Conservation (phyloP, 2,329 filamentous ascomycete genomes). For the Talaromyces sp. region DNA sequence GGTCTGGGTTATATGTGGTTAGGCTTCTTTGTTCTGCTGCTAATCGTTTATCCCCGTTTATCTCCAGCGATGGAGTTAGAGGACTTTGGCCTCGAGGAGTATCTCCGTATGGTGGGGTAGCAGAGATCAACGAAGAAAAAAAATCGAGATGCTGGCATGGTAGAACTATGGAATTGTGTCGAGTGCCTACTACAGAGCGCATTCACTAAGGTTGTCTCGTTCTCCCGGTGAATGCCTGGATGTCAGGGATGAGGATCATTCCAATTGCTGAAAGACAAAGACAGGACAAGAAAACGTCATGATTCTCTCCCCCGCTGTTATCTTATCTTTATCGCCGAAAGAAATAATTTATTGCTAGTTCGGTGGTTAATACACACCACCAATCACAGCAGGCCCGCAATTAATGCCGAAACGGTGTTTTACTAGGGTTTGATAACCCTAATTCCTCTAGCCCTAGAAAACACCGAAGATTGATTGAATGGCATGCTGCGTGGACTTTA, state of each 20-base stretch:
- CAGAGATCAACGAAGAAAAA: neutral
- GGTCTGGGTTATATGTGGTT: neutral
- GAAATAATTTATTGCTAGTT: neutral
- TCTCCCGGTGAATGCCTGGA: no score
- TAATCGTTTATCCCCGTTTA: neutral
- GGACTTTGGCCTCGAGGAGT: neutral
- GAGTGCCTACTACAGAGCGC: neutral
- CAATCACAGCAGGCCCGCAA: neutral
- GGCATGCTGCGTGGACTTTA: neutral
- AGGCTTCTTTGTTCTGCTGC: neutral
- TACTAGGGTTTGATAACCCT: neutral
- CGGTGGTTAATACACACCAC: neutral
- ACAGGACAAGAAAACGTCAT: neutral
- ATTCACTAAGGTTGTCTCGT: neutral
- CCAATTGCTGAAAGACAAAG: neutral
- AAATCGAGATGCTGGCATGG: neutral
- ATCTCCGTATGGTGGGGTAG: neutral
- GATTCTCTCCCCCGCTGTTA: neutral
- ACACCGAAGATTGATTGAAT: neutral
- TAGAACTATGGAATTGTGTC: neutral
- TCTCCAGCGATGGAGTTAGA: conserved; percentile 1
- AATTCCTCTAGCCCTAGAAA: neutral
- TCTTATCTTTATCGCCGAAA: neutral
- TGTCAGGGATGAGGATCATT: no score
- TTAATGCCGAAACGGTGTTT: neutral